phyloP scores from a whole-genome alignment of 306 rosid genomes.

The Sophora flavescens region DNA sequence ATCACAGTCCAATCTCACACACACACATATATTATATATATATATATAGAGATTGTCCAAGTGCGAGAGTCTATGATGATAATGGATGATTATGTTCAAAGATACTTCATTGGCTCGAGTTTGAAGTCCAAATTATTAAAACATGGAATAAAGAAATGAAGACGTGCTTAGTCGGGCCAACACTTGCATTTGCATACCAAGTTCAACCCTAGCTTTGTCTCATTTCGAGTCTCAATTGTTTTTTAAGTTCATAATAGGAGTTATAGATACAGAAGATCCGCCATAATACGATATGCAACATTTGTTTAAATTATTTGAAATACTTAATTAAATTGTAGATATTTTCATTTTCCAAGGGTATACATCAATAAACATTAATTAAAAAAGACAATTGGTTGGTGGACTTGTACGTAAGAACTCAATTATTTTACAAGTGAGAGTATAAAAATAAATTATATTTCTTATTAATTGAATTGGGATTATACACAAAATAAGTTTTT shows the following conservation, averaged over 20 bases:
- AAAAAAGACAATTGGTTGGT: not conserved
- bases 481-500: too few relatives aligned
- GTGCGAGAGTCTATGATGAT: not conserved
- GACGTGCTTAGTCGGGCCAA: not conserved
- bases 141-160: not conserved
- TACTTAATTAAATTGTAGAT: not conserved
- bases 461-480: not conserved
- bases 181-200: slow-evolving; percentile 27
- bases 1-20: slow-evolving; percentile 1
- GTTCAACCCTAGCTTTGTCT: slow-evolving; percentile 21
- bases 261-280: not conserved
- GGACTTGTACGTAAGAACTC: not conserved
- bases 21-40: too few relatives aligned
- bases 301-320: not conserved
- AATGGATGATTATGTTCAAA: slow-evolving; percentile 40
- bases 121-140: not conserved
- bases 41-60: slow-evolving; percentile 25
- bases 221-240: not conserved
- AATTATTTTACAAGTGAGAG: not conserved
- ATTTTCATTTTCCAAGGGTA: too few relatives aligned
- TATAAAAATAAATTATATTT: not conserved
- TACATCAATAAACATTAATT: not conserved
- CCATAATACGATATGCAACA: too few relatives aligned
- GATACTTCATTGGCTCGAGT: not conserved
- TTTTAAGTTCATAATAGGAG: not conserved